phyloP scores from a whole-genome alignment of 106 monocot genomes.

The Acorus gramineus region DNA sequence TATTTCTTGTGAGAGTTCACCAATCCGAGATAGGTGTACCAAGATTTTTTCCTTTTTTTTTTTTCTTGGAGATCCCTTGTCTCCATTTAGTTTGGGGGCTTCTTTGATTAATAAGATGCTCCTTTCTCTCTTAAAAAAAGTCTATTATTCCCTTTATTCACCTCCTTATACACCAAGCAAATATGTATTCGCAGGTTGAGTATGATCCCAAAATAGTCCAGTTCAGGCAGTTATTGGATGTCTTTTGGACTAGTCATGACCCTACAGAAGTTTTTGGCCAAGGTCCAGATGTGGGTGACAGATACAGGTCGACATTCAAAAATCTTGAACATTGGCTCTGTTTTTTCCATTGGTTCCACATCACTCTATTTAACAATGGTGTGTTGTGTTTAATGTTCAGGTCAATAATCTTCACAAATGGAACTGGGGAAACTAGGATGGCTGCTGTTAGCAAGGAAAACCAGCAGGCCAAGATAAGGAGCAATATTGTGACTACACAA shows the following conservation, averaged over 20 bases:
- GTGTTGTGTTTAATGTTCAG: constrained; percentile 13
- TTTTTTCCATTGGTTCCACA: not conserved
- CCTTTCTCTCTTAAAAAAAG: too few relatives aligned
- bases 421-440: constrained; percentile 56
- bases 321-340: not conserved
- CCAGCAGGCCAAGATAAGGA: constrained; percentile 65
- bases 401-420: constrained; percentile 91
- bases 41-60: too few relatives aligned
- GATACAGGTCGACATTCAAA: constrained; percentile 53
- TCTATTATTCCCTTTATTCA: too few relatives aligned
- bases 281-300: constrained; percentile 92
- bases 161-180: too few relatives aligned
- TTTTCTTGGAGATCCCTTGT: too few relatives aligned
- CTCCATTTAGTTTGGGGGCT: too few relatives aligned
- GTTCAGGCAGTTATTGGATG: constrained; percentile 78
- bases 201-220: constrained; percentile 74
- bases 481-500: constrained; percentile 72
- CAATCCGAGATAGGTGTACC: too few relatives aligned
- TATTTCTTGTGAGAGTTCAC: too few relatives aligned
- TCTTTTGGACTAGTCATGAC: constrained; percentile 95
- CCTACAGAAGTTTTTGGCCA: constrained; percentile 84
- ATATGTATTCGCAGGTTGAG: constrained; percentile 41
- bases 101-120: too few relatives aligned
- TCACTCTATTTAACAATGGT: too few relatives aligned
- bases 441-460: constrained; percentile 84